phyloP scores from a whole-genome alignment of 2,329 filamentous ascomycete species.

The Claviceps cyperi region DNA sequence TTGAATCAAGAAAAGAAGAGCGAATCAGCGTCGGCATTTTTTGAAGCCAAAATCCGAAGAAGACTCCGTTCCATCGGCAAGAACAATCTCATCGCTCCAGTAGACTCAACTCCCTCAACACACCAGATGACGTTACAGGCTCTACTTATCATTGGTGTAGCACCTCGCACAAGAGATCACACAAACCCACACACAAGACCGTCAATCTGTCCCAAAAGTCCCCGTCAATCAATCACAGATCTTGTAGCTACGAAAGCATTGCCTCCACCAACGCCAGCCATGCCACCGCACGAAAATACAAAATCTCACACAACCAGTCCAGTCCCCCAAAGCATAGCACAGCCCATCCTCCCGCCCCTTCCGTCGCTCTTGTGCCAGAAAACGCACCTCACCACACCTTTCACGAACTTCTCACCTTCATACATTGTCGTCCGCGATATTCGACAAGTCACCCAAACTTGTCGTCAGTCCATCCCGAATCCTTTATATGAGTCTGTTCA shows the following conservation, averaged over 20 bases:
- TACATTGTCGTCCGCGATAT: constrained; percentile 5
- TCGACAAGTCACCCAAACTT: background rate
- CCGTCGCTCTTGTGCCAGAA: background rate
- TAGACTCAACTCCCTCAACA: too few species aligned
- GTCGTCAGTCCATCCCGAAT: background rate
- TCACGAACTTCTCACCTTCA: background rate
- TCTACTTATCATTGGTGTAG: too few species aligned
- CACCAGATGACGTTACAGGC: too few species aligned
- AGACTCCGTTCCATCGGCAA: background rate
- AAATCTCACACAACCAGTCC: background rate
- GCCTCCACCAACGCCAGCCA: background rate
- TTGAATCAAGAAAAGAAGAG: background rate
- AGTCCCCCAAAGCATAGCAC: background rate
- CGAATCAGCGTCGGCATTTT: too few species aligned
- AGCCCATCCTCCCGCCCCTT: background rate
- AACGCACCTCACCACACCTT: background rate
- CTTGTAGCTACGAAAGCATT: background rate
- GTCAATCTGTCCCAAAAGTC: too few species aligned
- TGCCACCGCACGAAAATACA: background rate
- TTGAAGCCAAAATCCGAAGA: too few species aligned
- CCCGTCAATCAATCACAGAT: too few species aligned
- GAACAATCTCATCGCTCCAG: background rate
- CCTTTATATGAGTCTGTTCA: constrained; percentile 8
- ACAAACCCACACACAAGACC: too few species aligned
- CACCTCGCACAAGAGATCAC: too few species aligned